Evolutionary conservation across 331 rosid genomes (phyloP).

Genomic region (Prunus yedoensis): DNA sequence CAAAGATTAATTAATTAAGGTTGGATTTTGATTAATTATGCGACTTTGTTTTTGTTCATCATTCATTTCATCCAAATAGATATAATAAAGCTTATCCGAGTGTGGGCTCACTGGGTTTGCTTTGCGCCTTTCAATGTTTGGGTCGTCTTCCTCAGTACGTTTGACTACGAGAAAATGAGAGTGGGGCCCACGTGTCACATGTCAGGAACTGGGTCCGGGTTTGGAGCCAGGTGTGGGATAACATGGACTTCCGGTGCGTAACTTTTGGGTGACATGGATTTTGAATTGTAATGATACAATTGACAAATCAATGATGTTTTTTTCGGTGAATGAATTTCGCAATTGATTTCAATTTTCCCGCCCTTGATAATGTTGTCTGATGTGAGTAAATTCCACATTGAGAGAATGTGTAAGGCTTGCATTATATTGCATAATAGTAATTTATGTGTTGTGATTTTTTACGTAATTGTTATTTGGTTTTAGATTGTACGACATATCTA

Average conservation of each 20-base stretch:
- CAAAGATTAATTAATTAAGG: not conserved
- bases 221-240: not conserved
- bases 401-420: too few species aligned
- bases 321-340: not conserved
- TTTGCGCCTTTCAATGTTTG: conserved; percentile 10
- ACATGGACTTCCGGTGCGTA: not conserved
- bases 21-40: not conserved
- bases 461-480: too few species aligned
- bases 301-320: not conserved
- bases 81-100: too few species aligned
- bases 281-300: not conserved
- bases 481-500: too few species aligned
- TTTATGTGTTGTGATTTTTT: too few species aligned
- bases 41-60: not conserved
- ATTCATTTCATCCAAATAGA: too few species aligned
- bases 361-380: not conserved
- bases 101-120: not conserved
- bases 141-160: not conserved
- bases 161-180: not conserved
- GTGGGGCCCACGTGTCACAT: not conserved
- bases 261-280: not conserved
- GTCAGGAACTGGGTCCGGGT: not conserved
- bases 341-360: not conserved
- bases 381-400: not conserved
- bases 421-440: too few species aligned